phyloP scores from a whole-genome alignment of 2,329 filamentous ascomycete species.

The Fusarium sp. region DNA sequence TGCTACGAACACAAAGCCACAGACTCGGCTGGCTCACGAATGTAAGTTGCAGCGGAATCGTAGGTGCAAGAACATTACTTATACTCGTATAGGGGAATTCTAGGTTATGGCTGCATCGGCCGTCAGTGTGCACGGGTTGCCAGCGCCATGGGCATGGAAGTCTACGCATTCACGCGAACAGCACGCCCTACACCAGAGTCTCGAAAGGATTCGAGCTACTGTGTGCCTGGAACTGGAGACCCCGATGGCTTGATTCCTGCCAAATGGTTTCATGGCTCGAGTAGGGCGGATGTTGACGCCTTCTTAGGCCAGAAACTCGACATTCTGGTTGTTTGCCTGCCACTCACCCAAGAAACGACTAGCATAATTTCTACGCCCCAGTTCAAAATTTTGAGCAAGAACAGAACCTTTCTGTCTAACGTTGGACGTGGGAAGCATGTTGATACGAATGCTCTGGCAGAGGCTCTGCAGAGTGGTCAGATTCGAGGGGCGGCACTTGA shows the following conservation, averaged over 20 bases:
- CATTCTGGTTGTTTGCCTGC: constrained; percentile 52
- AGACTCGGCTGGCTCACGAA: not conserved
- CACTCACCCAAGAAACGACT: constrained; percentile 55
- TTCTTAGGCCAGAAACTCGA: constrained; percentile 55
- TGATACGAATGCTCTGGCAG: not conserved
- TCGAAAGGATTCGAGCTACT: constrained; percentile 32
- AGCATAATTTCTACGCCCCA: constrained; percentile 58
- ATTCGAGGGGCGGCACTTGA: constrained; percentile 1
- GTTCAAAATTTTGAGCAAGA: not conserved
- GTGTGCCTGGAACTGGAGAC: not conserved
- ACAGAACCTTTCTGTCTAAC: not conserved
- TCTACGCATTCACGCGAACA: constrained; percentile 71
- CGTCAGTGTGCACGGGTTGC: constrained; percentile 56
- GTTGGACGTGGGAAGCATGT: constrained; percentile 1
- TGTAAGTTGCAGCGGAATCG: not conserved
- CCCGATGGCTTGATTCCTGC: not conserved
- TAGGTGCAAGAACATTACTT: not conserved
- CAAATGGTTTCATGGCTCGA: not conserved
- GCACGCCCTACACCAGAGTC: constrained; percentile 66
- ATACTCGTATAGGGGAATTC: not conserved
- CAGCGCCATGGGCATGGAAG: constrained; percentile 68
- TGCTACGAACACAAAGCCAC: not conserved
- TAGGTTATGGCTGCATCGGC: constrained; percentile 55
- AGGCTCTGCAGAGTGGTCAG: not conserved
- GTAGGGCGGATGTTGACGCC: constrained; percentile 55